These are phyloP conservation scores for Daldinia caldariorum DNA, from an alignment of 495 filamentous ascomycete species.

Conservation along the genomic window DNA sequence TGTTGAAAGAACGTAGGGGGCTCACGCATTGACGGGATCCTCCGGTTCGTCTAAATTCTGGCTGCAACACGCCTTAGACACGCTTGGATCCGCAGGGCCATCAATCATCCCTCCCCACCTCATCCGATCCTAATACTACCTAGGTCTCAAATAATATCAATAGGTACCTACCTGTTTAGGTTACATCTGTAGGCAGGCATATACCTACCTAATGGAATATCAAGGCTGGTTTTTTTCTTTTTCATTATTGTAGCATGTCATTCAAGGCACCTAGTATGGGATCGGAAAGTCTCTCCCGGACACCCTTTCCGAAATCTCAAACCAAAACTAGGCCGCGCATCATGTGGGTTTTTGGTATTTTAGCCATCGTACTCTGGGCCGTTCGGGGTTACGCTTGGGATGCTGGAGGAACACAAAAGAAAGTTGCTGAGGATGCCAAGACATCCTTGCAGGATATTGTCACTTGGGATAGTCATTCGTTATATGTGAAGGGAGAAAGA, in stretches of 20 bases:
- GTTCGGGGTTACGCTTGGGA: conserved; percentile 17
- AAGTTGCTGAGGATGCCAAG: neutral
- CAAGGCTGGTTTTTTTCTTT: too few relatives aligned
- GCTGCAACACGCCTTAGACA: neutral
- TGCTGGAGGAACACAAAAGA: neutral
- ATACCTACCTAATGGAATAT: too few relatives aligned
- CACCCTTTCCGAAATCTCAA: neutral
- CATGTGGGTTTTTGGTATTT: neutral
- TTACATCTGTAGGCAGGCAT: too few relatives aligned
- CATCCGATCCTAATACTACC: neutral
- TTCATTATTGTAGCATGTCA: too few relatives aligned
- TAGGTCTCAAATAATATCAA: too few relatives aligned
- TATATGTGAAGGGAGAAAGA: conserved; percentile 75
- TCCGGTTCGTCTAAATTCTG: neutral
- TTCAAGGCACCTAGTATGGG: conserved; percentile 5
- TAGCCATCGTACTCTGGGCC: conserved; percentile 11
- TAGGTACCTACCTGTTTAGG: too few relatives aligned
- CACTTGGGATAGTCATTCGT: conserved; percentile 77
- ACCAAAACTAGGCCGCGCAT: neutral
- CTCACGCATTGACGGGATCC: neutral
- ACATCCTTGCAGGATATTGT: conserved; percentile 48
- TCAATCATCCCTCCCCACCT: neutral
- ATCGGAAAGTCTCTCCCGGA: neutral
- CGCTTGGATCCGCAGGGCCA: neutral
- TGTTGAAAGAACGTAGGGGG: neutral